Base-by-base conservation (phyloP, 1,284 basidiomycete genomes). In the Cryptococcus sp. region DNA sequence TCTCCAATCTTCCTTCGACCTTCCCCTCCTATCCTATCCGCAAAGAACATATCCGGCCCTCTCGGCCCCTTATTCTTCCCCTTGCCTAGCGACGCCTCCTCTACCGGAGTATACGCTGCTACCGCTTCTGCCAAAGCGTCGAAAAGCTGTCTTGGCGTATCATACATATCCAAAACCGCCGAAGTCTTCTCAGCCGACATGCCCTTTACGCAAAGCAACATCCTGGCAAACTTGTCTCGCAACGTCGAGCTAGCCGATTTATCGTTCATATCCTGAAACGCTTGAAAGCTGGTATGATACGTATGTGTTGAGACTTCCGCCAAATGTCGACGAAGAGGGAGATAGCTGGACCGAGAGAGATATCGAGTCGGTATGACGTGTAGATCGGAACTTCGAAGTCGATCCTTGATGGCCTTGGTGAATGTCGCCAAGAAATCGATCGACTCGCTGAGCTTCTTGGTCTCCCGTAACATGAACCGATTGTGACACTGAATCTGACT, bases 401-500 rank as follows among this genome's bases (percentile, higher is more conserved):
- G 51, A 16, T 69, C 60, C 14, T 59, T 52, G 47, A 81, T 74
- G 16, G 76, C 72, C 19, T 66, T 59, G 16, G 77, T 77, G 66
- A 78, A 71, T 14, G 66, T 69, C 2, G 68, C 68, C 18, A 80
- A 68, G 50, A 75, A 80, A 44, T 76, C 74, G 53, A 79, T 73
- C 4, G 77, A 78, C 25, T 77, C 78, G n/a, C 62, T 60, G 9
- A 77, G 51, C 43, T 71, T 74, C 34, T 72, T 65, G 0, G 78
- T 79, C 40, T 77, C 74, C 52, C 80, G 77, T 10, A 81, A 69
- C 53, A 74, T 77, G 64, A 80, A 81, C 21, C 75, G 74, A 56
- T 79, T 78, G 42, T 78, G 71, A 28, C 80, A 69, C 54, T 80
- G 78, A 4, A 78, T 73, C 52, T 78, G 77, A 14, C 77, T 78